Percentiles rank a stretch among this genome's conserved stretches.
These are phyloP conservation scores for Batrachochytrium dendrobatidis DNA, from an alignment of 371 early-diverging fungal genomes.

Conservation along the genomic window DNA sequence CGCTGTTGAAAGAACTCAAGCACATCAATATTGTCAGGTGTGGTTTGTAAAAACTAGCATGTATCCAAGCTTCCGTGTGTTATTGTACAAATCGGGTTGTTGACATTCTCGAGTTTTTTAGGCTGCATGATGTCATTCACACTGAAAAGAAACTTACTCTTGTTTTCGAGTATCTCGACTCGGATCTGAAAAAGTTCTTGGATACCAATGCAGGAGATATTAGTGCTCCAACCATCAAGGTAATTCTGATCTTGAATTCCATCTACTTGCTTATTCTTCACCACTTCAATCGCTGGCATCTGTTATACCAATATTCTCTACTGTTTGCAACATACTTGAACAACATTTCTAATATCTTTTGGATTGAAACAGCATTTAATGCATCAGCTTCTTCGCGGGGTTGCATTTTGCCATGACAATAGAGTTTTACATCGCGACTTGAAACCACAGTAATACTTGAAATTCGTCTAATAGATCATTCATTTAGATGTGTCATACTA, in stretches of 20 bases:
- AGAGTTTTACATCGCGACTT: slow-evolving; percentile 95
- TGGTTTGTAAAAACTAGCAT: background rate
- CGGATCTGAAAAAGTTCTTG: slow-evolving; percentile 96
- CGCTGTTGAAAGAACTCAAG: slow-evolving; percentile 90
- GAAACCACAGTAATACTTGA: slow-evolving; percentile 68
- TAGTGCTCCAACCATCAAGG: slow-evolving; percentile 31
- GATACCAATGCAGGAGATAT: slow-evolving; percentile 44
- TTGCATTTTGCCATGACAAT: slow-evolving; percentile 92
- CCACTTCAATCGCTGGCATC: background rate
- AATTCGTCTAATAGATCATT: background rate
- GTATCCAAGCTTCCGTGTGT: background rate
- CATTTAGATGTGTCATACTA: too few relatives aligned
- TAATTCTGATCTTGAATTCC: background rate
- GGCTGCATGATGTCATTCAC: slow-evolving; percentile 95
- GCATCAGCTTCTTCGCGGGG: slow-evolving; percentile 81
- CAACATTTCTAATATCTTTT: too few relatives aligned
- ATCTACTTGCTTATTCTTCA: background rate
- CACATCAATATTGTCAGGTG: slow-evolving; percentile 88
- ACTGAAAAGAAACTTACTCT: slow-evolving; percentile 95
- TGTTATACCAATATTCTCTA: background rate
- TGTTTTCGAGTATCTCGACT: slow-evolving; percentile 98
- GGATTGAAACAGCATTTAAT: slow-evolving; percentile 61
- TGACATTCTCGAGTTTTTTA: slow-evolving; percentile 71
- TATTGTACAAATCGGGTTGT: too few relatives aligned
- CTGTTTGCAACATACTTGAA: too few relatives aligned